Conservation (phyloP, 257 asterid species). For the Fraxinus excelsior region DNA sequence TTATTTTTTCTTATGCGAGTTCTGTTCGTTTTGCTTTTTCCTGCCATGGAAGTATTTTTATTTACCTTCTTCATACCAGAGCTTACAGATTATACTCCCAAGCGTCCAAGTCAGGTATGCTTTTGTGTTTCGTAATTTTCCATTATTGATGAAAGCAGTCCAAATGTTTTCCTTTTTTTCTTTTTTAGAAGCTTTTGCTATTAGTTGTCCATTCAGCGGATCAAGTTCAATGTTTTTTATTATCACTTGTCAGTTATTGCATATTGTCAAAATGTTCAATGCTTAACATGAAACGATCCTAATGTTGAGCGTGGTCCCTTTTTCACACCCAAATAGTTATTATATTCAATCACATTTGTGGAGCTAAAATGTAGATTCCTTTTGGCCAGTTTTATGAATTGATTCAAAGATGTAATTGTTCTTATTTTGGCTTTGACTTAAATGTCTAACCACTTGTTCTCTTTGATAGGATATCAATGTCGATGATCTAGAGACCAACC, state of each 20-base stretch:
- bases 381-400: background rate
- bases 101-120: background rate
- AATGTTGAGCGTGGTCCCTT: background rate
- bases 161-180: too few species aligned
- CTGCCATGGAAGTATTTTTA: background rate
- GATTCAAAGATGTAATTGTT: background rate
- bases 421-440: constrained; percentile 8
- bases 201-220: background rate
- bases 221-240: background rate
- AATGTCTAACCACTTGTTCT: constrained; percentile 16
- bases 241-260: background rate
- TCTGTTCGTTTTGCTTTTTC: background rate
- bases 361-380: background rate
- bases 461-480: constrained; percentile 67
- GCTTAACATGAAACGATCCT: background rate
- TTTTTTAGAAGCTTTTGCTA: background rate
- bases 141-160: background rate
- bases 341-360: background rate
- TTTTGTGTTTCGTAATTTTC: background rate
- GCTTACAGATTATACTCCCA: background rate
- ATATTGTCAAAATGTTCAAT: background rate
- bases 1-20: background rate
- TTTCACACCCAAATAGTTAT: background rate
- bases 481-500: constrained; percentile 74
- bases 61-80: constrained; percentile 11